phyloP scores from a whole-genome alignment of 306 rosid genomes.

The Casuarina cunninghamiana region DNA sequence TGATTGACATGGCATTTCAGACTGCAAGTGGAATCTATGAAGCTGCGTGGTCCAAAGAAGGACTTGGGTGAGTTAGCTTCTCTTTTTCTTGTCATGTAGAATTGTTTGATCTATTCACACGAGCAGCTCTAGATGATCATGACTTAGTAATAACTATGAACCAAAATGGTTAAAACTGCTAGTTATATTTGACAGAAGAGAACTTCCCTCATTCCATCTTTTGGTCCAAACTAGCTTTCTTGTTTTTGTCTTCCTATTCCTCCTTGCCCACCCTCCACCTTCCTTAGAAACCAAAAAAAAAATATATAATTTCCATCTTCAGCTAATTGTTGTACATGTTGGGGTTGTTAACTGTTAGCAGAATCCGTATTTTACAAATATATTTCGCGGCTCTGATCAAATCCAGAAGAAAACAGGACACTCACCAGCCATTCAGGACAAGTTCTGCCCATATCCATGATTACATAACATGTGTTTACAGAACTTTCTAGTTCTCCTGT shows the following conservation, averaged over 20 bases:
- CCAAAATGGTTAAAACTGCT: too few relatives aligned
- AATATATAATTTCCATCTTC: background rate
- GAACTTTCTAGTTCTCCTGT: background rate
- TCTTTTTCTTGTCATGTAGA: background rate
- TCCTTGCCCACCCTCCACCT: background rate
- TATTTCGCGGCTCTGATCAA: too few relatives aligned
- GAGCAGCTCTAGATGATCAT: too few relatives aligned
- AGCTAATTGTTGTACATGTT: background rate
- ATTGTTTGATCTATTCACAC: background rate
- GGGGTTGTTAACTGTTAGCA: background rate
- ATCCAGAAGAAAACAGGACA: background rate
- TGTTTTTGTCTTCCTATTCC: background rate
- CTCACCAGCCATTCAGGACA: background rate
- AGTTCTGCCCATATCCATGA: background rate
- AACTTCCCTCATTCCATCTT: background rate
- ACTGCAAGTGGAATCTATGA: slow-evolving; percentile 8
- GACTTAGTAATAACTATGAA: too few relatives aligned
- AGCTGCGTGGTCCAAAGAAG: slow-evolving; percentile 83
- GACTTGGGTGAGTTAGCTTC: slow-evolving; percentile 69
- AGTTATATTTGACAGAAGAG: background rate
- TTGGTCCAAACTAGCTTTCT: background rate
- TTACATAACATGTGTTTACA: background rate
- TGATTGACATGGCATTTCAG: slow-evolving; percentile 63
- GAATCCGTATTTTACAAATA: background rate
- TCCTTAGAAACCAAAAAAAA: background rate